Conservation (phyloP, 2,329 filamentous ascomycete species). For the Trichoderma breve region DNA sequence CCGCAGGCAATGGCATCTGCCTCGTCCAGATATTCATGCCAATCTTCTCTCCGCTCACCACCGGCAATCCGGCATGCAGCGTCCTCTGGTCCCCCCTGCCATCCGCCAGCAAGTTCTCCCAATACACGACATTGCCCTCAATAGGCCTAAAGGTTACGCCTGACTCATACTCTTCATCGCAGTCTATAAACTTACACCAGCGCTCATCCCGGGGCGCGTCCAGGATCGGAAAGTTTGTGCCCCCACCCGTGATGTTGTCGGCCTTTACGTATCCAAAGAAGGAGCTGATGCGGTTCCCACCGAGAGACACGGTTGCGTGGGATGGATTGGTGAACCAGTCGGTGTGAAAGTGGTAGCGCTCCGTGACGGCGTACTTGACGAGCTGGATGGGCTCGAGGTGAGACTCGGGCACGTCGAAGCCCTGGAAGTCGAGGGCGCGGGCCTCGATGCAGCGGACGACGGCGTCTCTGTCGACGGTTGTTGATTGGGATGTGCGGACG, state of each 20-base stretch:
- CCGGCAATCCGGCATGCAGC: constrained; percentile 47
- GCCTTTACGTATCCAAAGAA: constrained; percentile 49
- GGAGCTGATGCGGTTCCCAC: constrained; percentile 45
- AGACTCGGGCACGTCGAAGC: constrained; percentile 36
- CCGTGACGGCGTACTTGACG: constrained; percentile 44
- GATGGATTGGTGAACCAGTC: constrained; percentile 48
- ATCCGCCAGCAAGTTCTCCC: constrained; percentile 44
- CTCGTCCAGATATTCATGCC: constrained; percentile 55
- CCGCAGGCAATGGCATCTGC: constrained; percentile 39
- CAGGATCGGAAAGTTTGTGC: constrained; percentile 49
- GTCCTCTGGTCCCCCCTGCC: constrained; percentile 43
- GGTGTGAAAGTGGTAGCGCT: constrained; percentile 50
- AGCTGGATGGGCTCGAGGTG: constrained; percentile 49
- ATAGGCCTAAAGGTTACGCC: constrained; percentile 49
- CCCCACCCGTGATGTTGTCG: constrained; percentile 44
- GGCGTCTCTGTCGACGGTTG: constrained; percentile 40
- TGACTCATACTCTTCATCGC: constrained; percentile 46
- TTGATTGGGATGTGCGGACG: constrained; percentile 47
- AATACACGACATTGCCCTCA: constrained; percentile 49
- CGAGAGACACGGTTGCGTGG: constrained; percentile 38
- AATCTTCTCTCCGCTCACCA: constrained; percentile 46
- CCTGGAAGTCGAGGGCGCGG: constrained; percentile 47
- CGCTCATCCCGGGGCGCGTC: constrained; percentile 36
- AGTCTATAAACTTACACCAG: constrained; percentile 48
- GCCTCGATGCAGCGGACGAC: constrained; percentile 48